Percentiles rank a stretch among this genome's conserved stretches.
phyloP scores from a whole-genome alignment of 345 rosid species.

The Abelmoschus esculentus region DNA sequence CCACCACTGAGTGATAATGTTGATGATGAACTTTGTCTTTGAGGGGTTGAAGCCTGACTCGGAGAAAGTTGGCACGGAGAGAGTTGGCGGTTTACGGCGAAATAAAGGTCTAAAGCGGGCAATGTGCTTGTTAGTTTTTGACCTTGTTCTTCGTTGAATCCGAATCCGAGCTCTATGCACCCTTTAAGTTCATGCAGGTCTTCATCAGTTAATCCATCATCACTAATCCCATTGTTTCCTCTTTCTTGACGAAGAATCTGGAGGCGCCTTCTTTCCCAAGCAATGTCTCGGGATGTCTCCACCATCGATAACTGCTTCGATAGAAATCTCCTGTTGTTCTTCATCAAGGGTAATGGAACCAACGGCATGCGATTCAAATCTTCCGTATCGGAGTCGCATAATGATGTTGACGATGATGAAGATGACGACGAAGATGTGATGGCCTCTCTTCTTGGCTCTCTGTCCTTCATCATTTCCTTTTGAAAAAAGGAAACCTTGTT shows the following conservation, averaged over 20 bases:
- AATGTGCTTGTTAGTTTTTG: slow-evolving; percentile 60
- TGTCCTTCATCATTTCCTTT: slow-evolving; percentile 15
- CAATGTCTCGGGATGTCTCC: slow-evolving; percentile 63
- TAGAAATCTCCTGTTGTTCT: slow-evolving; percentile 34
- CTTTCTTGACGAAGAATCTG: slow-evolving; percentile 54
- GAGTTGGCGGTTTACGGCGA: slow-evolving; percentile 90
- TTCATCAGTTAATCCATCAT: slow-evolving; percentile 62
- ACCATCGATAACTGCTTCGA: slow-evolving; percentile 78
- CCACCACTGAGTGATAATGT: slow-evolving; percentile 31
- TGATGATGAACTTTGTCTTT: slow-evolving; percentile 28
- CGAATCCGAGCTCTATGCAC: slow-evolving; percentile 91
- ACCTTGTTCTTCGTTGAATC: slow-evolving; percentile 78
- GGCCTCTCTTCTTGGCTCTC: slow-evolving; percentile 1
- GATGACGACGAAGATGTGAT: slow-evolving; percentile 4
- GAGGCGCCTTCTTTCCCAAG: too few species aligned
- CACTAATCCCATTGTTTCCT: slow-evolving; percentile 20
- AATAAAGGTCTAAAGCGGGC: slow-evolving; percentile 86
- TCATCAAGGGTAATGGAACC: slow-evolving; percentile 27
- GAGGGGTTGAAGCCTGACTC: slow-evolving; percentile 67
- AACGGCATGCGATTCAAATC: slow-evolving; percentile 40
- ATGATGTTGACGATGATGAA: slow-evolving; percentile 17
- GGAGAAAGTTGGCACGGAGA: slow-evolving; percentile 56
- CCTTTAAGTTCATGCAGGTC: slow-evolving; percentile 82
- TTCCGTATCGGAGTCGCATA: slow-evolving; percentile 22
- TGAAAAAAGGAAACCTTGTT: background rate